Evolutionary conservation across 1,139 yeast species (phyloP).

Genomic region (Suhomyces guaymorum): DNA sequence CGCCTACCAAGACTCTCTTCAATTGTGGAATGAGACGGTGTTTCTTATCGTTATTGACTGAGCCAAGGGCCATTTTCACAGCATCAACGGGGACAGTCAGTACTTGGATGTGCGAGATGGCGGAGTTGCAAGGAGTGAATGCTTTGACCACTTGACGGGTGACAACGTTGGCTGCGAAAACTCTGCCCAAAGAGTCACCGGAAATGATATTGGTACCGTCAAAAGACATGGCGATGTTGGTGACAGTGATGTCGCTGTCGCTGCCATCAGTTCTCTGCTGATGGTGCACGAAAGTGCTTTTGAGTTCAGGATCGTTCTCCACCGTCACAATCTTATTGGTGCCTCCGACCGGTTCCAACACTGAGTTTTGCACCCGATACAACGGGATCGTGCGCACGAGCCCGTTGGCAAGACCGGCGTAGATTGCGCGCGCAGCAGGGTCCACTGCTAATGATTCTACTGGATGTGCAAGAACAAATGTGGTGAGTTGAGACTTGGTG

Average conservation of each 20-base stretch:
- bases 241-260: constrained; percentile 30
- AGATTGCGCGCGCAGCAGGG: constrained; percentile 76
- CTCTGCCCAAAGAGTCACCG: constrained; percentile 73
- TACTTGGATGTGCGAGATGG: constrained; percentile 32
- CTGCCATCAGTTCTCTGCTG: constrained; percentile 25
- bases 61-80: constrained; percentile 12
- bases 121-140: constrained; percentile 53
- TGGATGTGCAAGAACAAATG: constrained; percentile 65
- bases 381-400: constrained; percentile 57
- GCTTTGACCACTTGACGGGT: constrained; percentile 76
- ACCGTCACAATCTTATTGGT: constrained; percentile 54
- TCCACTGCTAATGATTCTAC: constrained; percentile 68
- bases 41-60: constrained; percentile 36
- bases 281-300: constrained; percentile 61
- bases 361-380: constrained; percentile 47
- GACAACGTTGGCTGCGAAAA: constrained; percentile 68
- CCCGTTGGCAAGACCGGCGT: constrained; percentile 71
- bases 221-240: constrained; percentile 59
- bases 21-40: constrained; percentile 52
- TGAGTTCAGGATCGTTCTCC: constrained; percentile 50
- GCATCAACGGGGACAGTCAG: constrained; percentile 13
- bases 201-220: constrained; percentile 76
- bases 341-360: constrained; percentile 59
- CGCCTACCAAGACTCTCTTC: constrained; percentile 55
- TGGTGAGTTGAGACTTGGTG: constrained; percentile 53